Base-by-base conservation (phyloP, 2,329 filamentous ascomycete genomes). In the Pyrenophora graminea region DNA sequence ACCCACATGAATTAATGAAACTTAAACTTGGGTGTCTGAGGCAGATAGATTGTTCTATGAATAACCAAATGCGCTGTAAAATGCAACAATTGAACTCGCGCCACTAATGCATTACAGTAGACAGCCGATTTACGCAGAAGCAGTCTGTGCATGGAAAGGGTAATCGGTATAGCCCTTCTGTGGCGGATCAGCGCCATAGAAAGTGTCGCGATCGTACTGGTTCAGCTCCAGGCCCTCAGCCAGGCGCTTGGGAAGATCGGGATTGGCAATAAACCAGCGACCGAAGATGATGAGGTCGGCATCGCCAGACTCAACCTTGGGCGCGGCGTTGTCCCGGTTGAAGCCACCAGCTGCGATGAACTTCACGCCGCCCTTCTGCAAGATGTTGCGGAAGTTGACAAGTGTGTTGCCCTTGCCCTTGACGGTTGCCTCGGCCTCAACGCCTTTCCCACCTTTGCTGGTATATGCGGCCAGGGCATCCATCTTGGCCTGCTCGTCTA, bases 341-440 rank as follows among this genome's bases (percentile, higher is more conserved):
- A 79, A 85, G 0, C 82, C 82, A 5, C 82, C 82, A 0, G 79
- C 81, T 0, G 81, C 78, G 54, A 85, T 77, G 67, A 85, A 82
- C 0, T 81, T 81, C 0, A 81, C 80, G 5, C 72, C 67, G 2
- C 76, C 77, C 53, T 55, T 72, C 48, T 42, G 56, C 44, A 82
- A 79, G 51, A 84, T 83, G 9, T 74, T 57, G 17, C 80, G 77
- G 51, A 76, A 63, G 30, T 69, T 63, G 17, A 56, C 40, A 5
- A 77, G 67, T 10, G 56, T 64, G 23, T 72, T 64, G 5, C 53
- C 56, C 42, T 62, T 62, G 18, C 50, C 43, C 36, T 62, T 61
- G n/a, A 58, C 56, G 8, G 66, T 67, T 3, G 63, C 67, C 48
- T 72, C 69, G n/a, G 66, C 66, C 40, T 72, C 68, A 18, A 68